phyloP scores from a whole-genome alignment of 2,329 filamentous ascomycete genomes.

The Fusarium pseudonygamai region DNA sequence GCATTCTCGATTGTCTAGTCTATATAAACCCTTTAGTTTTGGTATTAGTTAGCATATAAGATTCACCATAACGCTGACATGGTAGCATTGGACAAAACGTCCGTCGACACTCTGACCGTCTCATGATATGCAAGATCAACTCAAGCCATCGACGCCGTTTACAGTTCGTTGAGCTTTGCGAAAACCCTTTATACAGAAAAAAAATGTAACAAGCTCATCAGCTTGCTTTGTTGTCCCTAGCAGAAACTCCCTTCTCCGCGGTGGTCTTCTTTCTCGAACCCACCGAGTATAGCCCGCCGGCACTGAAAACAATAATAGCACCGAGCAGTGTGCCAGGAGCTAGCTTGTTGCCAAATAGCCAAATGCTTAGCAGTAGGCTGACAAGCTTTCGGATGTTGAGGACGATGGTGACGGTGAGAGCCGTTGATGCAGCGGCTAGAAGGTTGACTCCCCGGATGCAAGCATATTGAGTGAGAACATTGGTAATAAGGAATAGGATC shows the following conservation, averaged over 20 bases:
- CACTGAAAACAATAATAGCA: conserved; percentile 86
- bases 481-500: conserved; percentile 75
- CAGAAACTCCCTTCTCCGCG: conserved; percentile 9
- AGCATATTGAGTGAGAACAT: conserved; percentile 89
- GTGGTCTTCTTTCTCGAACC: conserved; percentile 59
- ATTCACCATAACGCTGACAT: neutral
- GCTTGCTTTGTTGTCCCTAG: conserved; percentile 29
- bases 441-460: conserved; percentile 97
- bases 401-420: conserved; percentile 95
- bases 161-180: neutral
- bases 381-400: conserved; percentile 95
- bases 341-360: conserved; percentile 89
- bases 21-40: neutral
- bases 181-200: neutral
- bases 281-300: conserved; percentile 89
- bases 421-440: conserved; percentile 87
- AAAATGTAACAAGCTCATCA: conserved; percentile 1
- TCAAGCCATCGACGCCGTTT: conserved; percentile 14
- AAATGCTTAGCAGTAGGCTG: conserved; percentile 89
- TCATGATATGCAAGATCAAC: neutral
- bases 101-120: neutral
- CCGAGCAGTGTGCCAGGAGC: conserved; percentile 80
- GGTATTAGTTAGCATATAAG: neutral
- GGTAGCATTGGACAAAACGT: neutral
- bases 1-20: neutral